Conservation (phyloP, 192 early-diverging fungal species). For the Coemansia javaensis region DNA sequence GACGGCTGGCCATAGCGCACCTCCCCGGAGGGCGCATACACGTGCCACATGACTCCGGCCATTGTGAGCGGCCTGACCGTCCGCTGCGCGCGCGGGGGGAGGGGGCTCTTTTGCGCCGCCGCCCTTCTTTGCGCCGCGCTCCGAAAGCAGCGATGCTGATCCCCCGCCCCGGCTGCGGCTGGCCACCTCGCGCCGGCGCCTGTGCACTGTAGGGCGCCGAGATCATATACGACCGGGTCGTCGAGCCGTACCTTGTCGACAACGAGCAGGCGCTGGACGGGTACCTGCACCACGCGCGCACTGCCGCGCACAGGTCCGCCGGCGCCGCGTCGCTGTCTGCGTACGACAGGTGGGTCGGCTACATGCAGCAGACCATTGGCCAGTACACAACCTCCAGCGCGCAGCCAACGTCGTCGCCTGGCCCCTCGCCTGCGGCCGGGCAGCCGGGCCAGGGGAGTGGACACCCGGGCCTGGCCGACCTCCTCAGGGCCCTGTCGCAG, state of each 20-base stretch:
- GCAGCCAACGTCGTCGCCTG: background rate
- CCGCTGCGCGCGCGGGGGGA: no score
- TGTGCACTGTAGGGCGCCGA: conserved; percentile 38
- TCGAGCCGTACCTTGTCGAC: conserved; percentile 41
- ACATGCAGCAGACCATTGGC: conserved; percentile 34
- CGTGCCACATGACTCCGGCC: background rate
- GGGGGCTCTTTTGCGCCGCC: no score
- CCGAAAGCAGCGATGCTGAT: background rate
- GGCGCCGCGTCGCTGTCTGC: conserved; percentile 33
- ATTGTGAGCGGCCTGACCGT: no score
- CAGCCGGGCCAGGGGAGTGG: background rate
- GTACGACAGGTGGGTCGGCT: conserved; percentile 47
- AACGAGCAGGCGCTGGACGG: conserved; percentile 38
- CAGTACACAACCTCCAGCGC: conserved; percentile 5
- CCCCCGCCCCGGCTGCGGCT: background rate
- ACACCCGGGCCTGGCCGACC: conserved; percentile 15
- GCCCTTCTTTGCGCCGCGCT: no score
- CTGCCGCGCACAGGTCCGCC: conserved; percentile 38
- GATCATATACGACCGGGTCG: conserved; percentile 43
- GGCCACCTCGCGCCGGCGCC: background rate
- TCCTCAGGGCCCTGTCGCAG: conserved; percentile 30
- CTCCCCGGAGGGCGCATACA: background rate
- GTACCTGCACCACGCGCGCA: conserved; percentile 37
- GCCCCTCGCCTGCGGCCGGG: background rate
- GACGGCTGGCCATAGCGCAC: no score